phyloP scores from a whole-genome alignment of 306 rosid species.

The Sphenostylis stenocarpa region DNA sequence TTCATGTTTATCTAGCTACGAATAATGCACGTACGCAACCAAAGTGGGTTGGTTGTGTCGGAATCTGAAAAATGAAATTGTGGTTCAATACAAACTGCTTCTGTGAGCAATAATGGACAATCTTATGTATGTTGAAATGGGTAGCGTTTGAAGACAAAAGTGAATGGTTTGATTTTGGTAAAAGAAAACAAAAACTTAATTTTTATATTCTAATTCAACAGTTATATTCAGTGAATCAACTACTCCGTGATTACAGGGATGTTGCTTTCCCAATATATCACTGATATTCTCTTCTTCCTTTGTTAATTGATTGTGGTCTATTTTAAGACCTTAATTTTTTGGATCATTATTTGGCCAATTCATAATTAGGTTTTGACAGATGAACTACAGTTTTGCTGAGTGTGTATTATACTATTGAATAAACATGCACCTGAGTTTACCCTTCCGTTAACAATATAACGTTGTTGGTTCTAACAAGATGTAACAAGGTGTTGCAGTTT shows the following conservation, averaged over 20 bases:
- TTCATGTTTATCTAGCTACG: slow-evolving; percentile 30
- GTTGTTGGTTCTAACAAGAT: not conserved
- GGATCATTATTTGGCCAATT: slow-evolving; percentile 1
- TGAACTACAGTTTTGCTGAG: slow-evolving; percentile 29
- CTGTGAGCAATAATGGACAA: not conserved
- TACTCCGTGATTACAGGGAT: slow-evolving; percentile 42
- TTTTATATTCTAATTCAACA: slow-evolving; percentile 11
- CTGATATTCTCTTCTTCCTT: not conserved
- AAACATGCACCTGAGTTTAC: not conserved
- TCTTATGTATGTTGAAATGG: not conserved
- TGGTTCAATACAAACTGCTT: not conserved
- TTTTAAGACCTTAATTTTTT: slow-evolving; percentile 9
- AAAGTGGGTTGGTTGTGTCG: not conserved
- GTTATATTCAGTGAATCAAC: slow-evolving; percentile 21
- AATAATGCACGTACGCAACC: not conserved
- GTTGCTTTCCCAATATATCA: slow-evolving; percentile 29
- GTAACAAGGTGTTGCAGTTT: not conserved
- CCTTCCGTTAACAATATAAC: not conserved
- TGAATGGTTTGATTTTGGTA: slow-evolving; percentile 6
- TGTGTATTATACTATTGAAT: slow-evolving; percentile 16
- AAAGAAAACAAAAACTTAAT: not conserved
- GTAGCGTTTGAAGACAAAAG: not conserved
- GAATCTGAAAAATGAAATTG: not conserved
- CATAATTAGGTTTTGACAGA: slow-evolving; percentile 38
- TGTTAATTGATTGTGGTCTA: slow-evolving; percentile 19